Evolutionary conservation across 169 alveolate species (phyloP), one percentile per base, ranked within the genome.

Genomic region (Plasmodium adleri): DNA sequence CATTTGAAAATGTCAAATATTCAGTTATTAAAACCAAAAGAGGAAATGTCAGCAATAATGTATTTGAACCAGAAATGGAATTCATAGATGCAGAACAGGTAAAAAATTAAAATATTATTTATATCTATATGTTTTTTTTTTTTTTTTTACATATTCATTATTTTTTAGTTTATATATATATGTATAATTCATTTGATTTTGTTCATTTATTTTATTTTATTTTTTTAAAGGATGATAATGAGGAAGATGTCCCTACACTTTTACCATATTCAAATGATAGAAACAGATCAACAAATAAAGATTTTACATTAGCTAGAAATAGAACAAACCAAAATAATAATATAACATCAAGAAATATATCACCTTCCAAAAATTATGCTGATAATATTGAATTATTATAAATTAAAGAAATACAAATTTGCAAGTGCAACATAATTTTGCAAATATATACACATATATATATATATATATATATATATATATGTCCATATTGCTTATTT

Each of bases 41-140:
- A 67, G 75, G 75, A 20, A 56, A 89, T 28, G 74, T 88, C 62
- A 75, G 24, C 24, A 86, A 70, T 24, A 89, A 90, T 32, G 91
- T 91, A 39, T 94, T 94, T 56, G 96, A 94, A 62, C 96, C 96
- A 28, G 96, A 94, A 71, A 88, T 94, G 75, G 96, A 94, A 17
- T 94, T 94, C 58, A 94, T 94, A 52, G 96, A 94, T 47, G 96
- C 96, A 26, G 95, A 94, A 66, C 96, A 94, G 85, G 92, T 74
- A 87, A 28, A 74, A 72, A 52, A 15, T 43, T 20, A 54, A n/a
- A 12, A 8, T 15, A 24, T 12, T 10, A 5, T 67, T 28, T 43
- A 26, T 1, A 3, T 49, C 12, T 17, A 43, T 20, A 13, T 32
- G 20, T 49, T 43, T 68, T 43, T 43, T 17, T 45, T 68, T 45